Percentiles rank a stretch among this genome's conserved stretches.
Conservation (phyloP, 1,284 basidiomycete species). For the Pterulicium gracile region DNA sequence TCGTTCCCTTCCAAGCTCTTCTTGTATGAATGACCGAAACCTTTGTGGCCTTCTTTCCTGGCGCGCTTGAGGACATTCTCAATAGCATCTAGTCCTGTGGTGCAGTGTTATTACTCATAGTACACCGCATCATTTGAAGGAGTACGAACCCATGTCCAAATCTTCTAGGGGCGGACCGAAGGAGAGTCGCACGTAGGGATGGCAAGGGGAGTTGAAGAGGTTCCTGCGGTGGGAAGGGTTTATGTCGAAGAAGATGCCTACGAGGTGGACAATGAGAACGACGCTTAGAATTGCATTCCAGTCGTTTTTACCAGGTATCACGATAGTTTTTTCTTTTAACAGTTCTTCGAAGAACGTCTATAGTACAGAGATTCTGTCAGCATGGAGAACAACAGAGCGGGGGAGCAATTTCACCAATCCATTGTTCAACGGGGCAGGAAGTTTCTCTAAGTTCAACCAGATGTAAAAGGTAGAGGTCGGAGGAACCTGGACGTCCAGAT, state of each 20-base stretch:
- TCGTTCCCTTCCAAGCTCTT: background rate
- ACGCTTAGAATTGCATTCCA: slow-evolving; percentile 54
- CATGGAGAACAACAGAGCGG: background rate
- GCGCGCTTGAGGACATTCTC: slow-evolving; percentile 67
- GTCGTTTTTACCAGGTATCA: slow-evolving; percentile 88
- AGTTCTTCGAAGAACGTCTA: slow-evolving; percentile 92
- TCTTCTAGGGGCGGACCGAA: slow-evolving; percentile 83
- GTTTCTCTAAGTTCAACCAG: slow-evolving; percentile 76
- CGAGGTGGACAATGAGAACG: background rate
- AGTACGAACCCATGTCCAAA: slow-evolving; percentile 65
- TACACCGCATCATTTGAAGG: background rate
- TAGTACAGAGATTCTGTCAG: slow-evolving; percentile 6
- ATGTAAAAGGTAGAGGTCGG: slow-evolving; percentile 82
- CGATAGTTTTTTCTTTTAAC: slow-evolving; percentile 83
- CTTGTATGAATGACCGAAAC: slow-evolving; percentile 38
- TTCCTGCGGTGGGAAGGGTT: slow-evolving; percentile 79
- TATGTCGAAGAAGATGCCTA: slow-evolving; percentile 19
- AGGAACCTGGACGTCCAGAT: slow-evolving; percentile 65
- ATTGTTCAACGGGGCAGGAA: slow-evolving; percentile 77
- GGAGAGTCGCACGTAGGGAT: slow-evolving; percentile 77
- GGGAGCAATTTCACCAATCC: slow-evolving; percentile 48
- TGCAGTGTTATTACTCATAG: slow-evolving; percentile 4
- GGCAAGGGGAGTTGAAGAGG: slow-evolving; percentile 85
- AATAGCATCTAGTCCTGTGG: slow-evolving; percentile 76
- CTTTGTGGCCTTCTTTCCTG: slow-evolving; percentile 45